Evolutionary conservation across 1,284 basidiomycete genomes (phyloP).

Genomic region (Cutaneotrichosporon mucoides): DNA sequence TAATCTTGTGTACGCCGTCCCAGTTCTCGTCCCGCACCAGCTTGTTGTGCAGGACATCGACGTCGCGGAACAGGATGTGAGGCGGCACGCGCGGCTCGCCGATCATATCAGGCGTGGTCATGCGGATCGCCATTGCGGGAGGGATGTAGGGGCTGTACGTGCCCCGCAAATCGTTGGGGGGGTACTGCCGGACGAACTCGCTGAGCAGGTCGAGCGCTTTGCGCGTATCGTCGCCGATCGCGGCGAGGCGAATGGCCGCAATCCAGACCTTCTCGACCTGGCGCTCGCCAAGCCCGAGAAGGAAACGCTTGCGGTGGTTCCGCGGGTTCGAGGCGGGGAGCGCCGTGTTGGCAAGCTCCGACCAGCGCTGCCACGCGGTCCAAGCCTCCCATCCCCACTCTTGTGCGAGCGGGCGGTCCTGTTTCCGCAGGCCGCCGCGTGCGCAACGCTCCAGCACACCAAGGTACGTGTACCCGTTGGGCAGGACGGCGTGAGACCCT

Average conservation of each 20-base stretch:
- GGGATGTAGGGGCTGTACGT: constrained; percentile 27
- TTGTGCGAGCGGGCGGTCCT: constrained; percentile 20
- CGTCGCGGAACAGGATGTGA: constrained; percentile 43
- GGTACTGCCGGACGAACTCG: constrained; percentile 36
- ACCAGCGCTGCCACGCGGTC: constrained; percentile 28
- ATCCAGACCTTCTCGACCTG: constrained; percentile 43
- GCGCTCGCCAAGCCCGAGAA: constrained; percentile 37
- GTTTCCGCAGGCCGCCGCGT: constrained; percentile 12
- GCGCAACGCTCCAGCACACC: constrained; percentile 67
- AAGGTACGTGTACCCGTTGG: constrained; percentile 59
- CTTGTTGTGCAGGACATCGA: constrained; percentile 42
- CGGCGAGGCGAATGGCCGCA: constrained; percentile 32
- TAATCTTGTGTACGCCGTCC: constrained; percentile 32
- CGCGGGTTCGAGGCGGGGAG: not conserved
- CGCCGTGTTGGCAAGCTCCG: not conserved
- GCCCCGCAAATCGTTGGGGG: constrained; percentile 29
- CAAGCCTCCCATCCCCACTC: constrained; percentile 34
- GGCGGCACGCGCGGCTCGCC: constrained; percentile 47
- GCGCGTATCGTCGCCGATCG: constrained; percentile 23
- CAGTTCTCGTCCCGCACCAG: constrained; percentile 35
- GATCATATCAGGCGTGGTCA: constrained; percentile 26
- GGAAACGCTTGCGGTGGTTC: constrained; percentile 14
- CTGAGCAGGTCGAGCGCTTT: constrained; percentile 18
- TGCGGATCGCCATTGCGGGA: constrained; percentile 29
- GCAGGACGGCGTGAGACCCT: constrained; percentile 15